Percentiles rank a stretch among this genome's conserved stretches.
phyloP scores from a whole-genome alignment of 2,329 filamentous ascomycete species.

The Polytolypa hystricis region DNA sequence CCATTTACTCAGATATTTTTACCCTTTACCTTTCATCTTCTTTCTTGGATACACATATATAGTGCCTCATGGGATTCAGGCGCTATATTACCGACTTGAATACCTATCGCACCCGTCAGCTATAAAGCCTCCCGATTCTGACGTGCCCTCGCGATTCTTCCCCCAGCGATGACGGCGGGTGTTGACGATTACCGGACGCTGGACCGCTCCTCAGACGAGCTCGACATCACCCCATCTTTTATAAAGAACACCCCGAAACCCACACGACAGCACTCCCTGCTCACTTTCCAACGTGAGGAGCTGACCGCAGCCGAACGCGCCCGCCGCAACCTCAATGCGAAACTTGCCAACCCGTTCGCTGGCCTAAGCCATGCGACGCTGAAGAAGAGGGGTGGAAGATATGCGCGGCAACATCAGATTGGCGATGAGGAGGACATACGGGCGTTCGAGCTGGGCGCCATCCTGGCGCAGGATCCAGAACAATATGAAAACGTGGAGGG shows the following conservation, averaged over 20 bases:
- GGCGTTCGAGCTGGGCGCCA: conserved; percentile 49
- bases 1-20: too few relatives aligned
- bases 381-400: conserved; percentile 45
- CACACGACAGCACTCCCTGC: conserved; percentile 8
- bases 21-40: too few relatives aligned
- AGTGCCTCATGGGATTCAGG: too few relatives aligned
- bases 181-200: background rate
- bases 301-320: conserved; percentile 29
- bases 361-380: conserved; percentile 42
- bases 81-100: too few relatives aligned
- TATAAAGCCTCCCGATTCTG: background rate
- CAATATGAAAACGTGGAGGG: conserved; percentile 41
- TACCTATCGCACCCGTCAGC: background rate
- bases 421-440: conserved; percentile 46
- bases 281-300: conserved; percentile 8
- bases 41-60: too few relatives aligned
- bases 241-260: conserved; percentile 5
- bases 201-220: conserved; percentile 10
- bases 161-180: too few relatives aligned
- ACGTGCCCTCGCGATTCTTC: too few relatives aligned
- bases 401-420: conserved; percentile 45
- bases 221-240: conserved; percentile 5
- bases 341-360: conserved; percentile 43
- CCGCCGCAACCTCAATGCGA: conserved; percentile 35
- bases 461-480: conserved; percentile 45